Evolutionary conservation across 164 flowering plant genomes (phyloP).

Genomic region (Santalum album): DNA sequence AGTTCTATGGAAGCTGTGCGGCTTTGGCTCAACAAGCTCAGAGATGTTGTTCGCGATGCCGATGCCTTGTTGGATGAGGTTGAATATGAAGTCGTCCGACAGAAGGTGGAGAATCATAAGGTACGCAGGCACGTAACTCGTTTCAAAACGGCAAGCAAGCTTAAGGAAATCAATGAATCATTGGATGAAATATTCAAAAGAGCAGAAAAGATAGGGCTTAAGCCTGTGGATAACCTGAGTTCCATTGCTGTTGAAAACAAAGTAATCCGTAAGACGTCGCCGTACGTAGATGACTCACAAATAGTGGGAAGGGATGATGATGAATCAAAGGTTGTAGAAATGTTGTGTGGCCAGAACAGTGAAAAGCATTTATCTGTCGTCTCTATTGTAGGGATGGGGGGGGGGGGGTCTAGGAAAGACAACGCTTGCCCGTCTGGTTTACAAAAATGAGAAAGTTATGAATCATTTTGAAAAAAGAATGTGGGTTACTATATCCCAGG

Average conservation of each 20-base stretch:
- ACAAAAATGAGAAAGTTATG: too few relatives aligned
- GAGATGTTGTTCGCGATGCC: background rate
- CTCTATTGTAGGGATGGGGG: too few relatives aligned
- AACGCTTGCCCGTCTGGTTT: too few relatives aligned
- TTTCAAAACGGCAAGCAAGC: background rate
- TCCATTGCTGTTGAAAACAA: background rate
- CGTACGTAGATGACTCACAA: background rate
- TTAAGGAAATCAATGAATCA: too few relatives aligned
- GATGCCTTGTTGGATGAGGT: background rate
- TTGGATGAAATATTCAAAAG: background rate
- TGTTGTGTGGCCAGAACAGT: background rate
- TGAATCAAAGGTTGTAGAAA: background rate
- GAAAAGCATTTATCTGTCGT: too few relatives aligned
- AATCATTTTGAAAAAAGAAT: too few relatives aligned
- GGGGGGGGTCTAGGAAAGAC: too few relatives aligned
- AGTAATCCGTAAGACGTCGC: background rate
- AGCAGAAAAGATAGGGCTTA: background rate
- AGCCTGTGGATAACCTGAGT: background rate
- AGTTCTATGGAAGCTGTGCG: background rate
- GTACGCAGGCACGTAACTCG: background rate
- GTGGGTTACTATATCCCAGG: too few relatives aligned
- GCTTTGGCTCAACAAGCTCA: background rate
- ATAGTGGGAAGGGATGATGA: background rate
- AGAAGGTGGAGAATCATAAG: background rate
- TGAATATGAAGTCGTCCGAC: background rate